phyloP scores from a whole-genome alignment of 306 rosid genomes.

The Abrus pulchellus region DNA sequence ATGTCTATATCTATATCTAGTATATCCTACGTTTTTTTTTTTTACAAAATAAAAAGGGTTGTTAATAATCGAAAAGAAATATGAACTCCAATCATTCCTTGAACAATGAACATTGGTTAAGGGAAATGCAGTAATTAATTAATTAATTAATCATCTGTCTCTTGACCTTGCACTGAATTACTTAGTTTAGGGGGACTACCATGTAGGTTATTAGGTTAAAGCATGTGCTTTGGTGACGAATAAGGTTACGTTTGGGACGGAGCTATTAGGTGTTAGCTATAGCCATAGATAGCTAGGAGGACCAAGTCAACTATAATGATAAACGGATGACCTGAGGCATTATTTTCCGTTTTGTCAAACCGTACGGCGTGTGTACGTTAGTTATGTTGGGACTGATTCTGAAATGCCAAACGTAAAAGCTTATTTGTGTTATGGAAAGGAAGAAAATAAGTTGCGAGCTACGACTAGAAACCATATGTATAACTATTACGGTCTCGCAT shows the following conservation, averaged over 20 bases:
- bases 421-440: conserved; percentile 28
- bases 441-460: conserved; percentile 13
- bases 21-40: conserved; percentile 21
- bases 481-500: neutral
- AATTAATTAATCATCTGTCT: conserved; percentile 26
- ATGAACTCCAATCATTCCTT: conserved; percentile 35
- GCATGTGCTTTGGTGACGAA: conserved; percentile 41
- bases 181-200: conserved; percentile 11
- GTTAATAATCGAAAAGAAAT: conserved; percentile 11
- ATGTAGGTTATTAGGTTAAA: conserved; percentile 13
- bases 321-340: neutral
- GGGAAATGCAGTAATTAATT: neutral
- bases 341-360: conserved; percentile 42
- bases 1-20: conserved; percentile 31
- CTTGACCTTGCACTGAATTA: conserved; percentile 9
- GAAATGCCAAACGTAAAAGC: conserved; percentile 30
- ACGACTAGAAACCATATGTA: neutral
- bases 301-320: conserved; percentile 46
- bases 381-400: conserved; percentile 42
- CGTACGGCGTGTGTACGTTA: conserved; percentile 44
- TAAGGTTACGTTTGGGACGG: conserved; percentile 29
- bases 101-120: conserved; percentile 29
- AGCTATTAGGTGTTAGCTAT: conserved; percentile 17
- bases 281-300: conserved; percentile 5
- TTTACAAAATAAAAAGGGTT: neutral